A percentile compares a stretch with the other conserved stretches of the same genome.
phyloP scores from a whole-genome alignment of 345 rosid species.

The Anastatica hierochuntica region DNA sequence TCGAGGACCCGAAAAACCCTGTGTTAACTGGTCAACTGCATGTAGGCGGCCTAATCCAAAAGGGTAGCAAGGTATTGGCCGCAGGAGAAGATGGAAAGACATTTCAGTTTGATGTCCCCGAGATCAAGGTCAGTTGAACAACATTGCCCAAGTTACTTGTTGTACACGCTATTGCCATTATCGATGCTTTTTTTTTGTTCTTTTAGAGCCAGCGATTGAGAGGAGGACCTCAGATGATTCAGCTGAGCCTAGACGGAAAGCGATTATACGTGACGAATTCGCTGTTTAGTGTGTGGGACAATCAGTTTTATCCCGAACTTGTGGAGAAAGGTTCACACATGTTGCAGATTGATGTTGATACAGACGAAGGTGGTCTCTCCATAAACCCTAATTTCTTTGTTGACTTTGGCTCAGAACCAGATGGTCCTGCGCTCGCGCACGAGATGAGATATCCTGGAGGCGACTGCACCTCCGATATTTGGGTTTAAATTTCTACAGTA shows the following conservation, averaged over 20 bases:
- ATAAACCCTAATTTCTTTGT: constrained; percentile 67
- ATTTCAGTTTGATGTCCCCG: constrained; percentile 58
- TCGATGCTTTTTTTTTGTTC: not conserved
- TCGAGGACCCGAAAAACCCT: constrained; percentile 60
- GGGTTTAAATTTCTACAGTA: no score
- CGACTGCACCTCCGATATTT: constrained; percentile 86
- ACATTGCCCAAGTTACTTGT: not conserved
- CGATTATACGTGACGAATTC: constrained; percentile 84
- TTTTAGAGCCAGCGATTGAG: constrained; percentile 48
- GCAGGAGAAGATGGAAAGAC: constrained; percentile 49
- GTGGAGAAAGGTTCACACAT: constrained; percentile 80
- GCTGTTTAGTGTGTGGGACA: constrained; percentile 71
- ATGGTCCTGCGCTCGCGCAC: constrained; percentile 77
- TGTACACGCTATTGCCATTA: no score
- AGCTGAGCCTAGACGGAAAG: constrained; percentile 77
- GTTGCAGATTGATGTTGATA: constrained; percentile 66
- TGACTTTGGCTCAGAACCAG: constrained; percentile 77
- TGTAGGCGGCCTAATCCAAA: constrained; percentile 62
- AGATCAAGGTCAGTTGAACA: constrained; percentile 34
- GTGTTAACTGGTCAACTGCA: constrained; percentile 63
- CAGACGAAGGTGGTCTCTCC: constrained; percentile 58
- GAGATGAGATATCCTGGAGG: constrained; percentile 94
- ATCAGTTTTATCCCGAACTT: constrained; percentile 67
- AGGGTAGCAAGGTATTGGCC: constrained; percentile 51
- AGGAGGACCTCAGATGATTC: constrained; percentile 92